phyloP scores from a whole-genome alignment of 2,329 filamentous ascomycete genomes.

The Exophiala sp. region DNA sequence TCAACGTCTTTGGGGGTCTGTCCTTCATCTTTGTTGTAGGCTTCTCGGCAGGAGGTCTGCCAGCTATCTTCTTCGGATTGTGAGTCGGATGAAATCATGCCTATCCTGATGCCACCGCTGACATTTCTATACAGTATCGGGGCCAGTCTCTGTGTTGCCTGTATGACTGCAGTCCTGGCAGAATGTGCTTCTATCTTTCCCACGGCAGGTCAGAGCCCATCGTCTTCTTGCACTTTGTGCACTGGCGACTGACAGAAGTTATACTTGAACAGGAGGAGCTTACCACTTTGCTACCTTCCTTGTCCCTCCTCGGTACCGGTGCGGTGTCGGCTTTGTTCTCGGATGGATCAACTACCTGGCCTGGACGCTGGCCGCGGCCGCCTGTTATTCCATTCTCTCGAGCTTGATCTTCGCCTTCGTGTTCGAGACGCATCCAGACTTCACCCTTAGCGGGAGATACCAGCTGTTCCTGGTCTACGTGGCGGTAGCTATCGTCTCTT shows the following conservation, averaged over 20 bases:
- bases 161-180: neutral
- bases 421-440: neutral
- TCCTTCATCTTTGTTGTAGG: neutral
- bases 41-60: neutral
- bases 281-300: neutral
- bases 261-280: neutral
- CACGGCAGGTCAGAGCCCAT: neutral
- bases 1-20: neutral
- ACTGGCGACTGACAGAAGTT: no score
- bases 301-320: neutral
- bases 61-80: neutral
- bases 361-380: neutral
- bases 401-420: neutral
- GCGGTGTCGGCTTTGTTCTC: neutral
- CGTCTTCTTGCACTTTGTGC: no score
- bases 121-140: neutral
- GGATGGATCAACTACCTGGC: neutral
- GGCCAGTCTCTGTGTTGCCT: neutral
- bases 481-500: neutral
- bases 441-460: neutral
- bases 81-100: neutral
- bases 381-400: neutral
- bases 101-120: neutral
- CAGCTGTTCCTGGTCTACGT: neutral
- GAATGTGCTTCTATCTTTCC: neutral